Evolutionary conservation across 2,329 filamentous ascomycete species (phyloP), one percentile per base, ranked within the genome.

Genomic region (Nemania sp.): DNA sequence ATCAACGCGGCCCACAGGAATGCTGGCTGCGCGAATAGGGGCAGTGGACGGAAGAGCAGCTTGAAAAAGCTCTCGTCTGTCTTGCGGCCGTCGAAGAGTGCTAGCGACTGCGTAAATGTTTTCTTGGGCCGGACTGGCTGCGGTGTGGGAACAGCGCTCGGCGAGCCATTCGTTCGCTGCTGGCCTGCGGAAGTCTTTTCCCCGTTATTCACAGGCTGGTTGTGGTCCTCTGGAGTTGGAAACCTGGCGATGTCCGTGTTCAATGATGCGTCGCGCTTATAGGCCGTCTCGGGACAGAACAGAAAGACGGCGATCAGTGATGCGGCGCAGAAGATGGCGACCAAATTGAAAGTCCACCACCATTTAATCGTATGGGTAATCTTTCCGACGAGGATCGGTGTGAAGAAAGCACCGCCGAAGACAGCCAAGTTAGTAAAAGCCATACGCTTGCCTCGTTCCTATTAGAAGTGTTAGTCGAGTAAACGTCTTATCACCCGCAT

Each of bases 341-440:
- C 89, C 49, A 98, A 87, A 79, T 94, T 93, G 77, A 98, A 98
- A 0, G 90, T 91, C 94, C 93, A 97, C 77, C 88, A 82, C 91
- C 93, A 97, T n/a, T 90, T 89, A 57, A 97, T 84, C 0, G 84
- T 83, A 55, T 88, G 81, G 2, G 93, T 93, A 74, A 97, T 94
- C 80, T 93, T 94, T 41, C 94, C 94, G 1, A 94, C 94, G 26
- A 97, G 82, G n/a, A 98, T 93, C 0, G 95, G 95, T 0, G 95
- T 97, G 75, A 87, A 84, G 75, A 89, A 87, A 63, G 84, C 82
- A 52, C 86, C 85, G 68, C 85, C 81, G 80, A 90, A 85, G 73
- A 90, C 80, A 66, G 87, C 79, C 75, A 90, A 73, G 78, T 89
- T 86, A 62, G 87, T 84, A 62, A 97, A 84, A 0, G 95, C 95